Base-by-base conservation (phyloP, 2,329 filamentous ascomycete species). In the Amesomyces nigricolor region DNA sequence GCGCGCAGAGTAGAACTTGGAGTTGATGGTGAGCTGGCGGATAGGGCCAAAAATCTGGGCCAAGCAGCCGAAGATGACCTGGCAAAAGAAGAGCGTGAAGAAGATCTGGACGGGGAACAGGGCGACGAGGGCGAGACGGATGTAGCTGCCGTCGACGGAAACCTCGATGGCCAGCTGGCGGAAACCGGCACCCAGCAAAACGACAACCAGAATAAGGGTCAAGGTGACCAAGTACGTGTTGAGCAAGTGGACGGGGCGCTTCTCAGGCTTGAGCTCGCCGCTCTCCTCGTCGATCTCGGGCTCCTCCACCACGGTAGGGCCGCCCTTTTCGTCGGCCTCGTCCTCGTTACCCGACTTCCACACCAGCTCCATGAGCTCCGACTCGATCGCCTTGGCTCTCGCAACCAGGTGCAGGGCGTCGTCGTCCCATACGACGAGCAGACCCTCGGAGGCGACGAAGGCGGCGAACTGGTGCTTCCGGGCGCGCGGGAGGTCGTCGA, bases 391-490 rank as follows among this genome's bases (percentile, higher is more conserved):
- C 65, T 85, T 83, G 44, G 87, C 88, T 53, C 88, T 78, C 53
- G 81, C 73, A 5, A 91, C 76, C 8, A 92, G 73, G 64, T 89
- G 83, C 54, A 86, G 75, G 0, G 88, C 81, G 54, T 91, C 87
- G 62, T 92, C 88, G 62, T 92, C 88, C 89, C 89, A 94, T 1
- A 92, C 87, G 1, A 92, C 75, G 1, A 94, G 73, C 5, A 91
- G 74, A 4, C 82, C 81, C 59, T 88, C 84, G 0, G 80, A 81
- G 2, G 86, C 83, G 42, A 92, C 78, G 67, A 92, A 91, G 7
- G 89, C 88, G 11, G 88, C 88, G 61, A 87, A 91, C 67, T 92
- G 88, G 67, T 89, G 82, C 68, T 89, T 91, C 57, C 88, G 79
- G 5, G 87, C 87, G 40, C 82, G 77, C 0, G 83, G 78, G 4